A percentile compares a stretch with the other conserved stretches of the same genome.
These are phyloP conservation scores for Cercis canadensis DNA, from an alignment of 306 rosid species.

Conservation along the genomic window DNA sequence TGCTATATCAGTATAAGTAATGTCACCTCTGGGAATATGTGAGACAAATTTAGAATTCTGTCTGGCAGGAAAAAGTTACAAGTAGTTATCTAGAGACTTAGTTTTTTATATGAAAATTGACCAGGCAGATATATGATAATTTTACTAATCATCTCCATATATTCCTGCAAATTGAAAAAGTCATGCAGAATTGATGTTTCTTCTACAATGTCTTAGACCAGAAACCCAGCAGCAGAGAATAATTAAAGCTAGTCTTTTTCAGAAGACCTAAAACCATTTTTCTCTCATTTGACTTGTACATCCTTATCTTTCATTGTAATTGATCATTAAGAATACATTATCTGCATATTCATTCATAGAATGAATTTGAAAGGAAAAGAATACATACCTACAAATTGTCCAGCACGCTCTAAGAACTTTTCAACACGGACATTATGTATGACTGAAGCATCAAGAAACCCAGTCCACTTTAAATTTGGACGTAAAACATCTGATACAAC, in stretches of 20 bases:
- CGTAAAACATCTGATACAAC: conserved; percentile 82
- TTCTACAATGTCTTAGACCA: background rate
- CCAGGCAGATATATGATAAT: no score
- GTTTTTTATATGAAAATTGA: background rate
- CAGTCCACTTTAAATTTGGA: conserved; percentile 85
- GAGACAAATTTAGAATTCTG: background rate
- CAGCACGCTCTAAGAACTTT: conserved; percentile 77
- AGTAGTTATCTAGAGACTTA: background rate
- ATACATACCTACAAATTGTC: conserved; percentile 69
- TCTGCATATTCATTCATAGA: conserved; percentile 31
- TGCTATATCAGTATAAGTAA: background rate
- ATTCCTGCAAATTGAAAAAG: background rate
- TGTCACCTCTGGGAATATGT: background rate
- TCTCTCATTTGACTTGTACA: background rate
- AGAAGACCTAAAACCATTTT: background rate
- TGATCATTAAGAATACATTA: no score
- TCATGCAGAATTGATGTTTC: background rate
- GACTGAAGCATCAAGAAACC: conserved; percentile 80
- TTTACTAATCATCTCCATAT: no score
- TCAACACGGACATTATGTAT: conserved; percentile 85
- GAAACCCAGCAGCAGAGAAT: background rate
- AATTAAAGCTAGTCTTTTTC: background rate
- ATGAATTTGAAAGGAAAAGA: conserved; percentile 22
- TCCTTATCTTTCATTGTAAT: background rate
- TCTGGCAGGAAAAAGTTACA: background rate